Conservation (phyloP, 305 asterid species). For the Coffea humblotiana region DNA sequence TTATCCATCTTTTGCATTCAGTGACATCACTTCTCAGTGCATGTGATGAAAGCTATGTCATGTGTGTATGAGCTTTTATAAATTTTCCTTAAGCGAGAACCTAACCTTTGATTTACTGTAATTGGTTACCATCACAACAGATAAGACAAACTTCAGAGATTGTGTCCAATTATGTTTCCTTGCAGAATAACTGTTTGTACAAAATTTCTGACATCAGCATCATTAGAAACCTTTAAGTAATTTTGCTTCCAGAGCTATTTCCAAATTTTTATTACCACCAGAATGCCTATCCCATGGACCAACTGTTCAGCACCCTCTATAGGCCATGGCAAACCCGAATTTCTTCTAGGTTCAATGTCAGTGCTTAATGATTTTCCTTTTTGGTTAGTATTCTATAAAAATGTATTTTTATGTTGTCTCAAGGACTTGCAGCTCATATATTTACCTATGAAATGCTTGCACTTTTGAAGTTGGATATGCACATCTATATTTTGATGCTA, state of each 20-base stretch:
- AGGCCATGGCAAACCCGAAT: background rate
- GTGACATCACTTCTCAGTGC: background rate
- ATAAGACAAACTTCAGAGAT: background rate
- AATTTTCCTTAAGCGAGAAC: background rate
- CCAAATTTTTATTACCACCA: background rate
- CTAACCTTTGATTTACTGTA: background rate
- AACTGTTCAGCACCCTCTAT: slow-evolving; percentile 4
- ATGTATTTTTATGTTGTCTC: background rate
- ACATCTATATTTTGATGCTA: background rate
- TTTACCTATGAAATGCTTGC: background rate
- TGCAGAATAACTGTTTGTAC: background rate
- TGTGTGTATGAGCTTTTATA: background rate
- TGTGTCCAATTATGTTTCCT: background rate
- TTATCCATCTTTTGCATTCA: background rate
- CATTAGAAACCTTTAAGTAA: background rate
- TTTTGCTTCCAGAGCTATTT: background rate
- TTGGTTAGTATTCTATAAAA: background rate
- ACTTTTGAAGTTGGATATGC: background rate
- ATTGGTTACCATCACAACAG: background rate
- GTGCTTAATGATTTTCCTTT: background rate
- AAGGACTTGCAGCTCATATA: background rate
- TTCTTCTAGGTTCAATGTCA: background rate
- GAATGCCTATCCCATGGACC: background rate
- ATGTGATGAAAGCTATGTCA: background rate
- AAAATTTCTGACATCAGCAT: background rate